These are phyloP conservation scores for Fomitopsis pinicola DNA, from an alignment of 1,284 basidiomycete species.

Conservation along the genomic window DNA sequence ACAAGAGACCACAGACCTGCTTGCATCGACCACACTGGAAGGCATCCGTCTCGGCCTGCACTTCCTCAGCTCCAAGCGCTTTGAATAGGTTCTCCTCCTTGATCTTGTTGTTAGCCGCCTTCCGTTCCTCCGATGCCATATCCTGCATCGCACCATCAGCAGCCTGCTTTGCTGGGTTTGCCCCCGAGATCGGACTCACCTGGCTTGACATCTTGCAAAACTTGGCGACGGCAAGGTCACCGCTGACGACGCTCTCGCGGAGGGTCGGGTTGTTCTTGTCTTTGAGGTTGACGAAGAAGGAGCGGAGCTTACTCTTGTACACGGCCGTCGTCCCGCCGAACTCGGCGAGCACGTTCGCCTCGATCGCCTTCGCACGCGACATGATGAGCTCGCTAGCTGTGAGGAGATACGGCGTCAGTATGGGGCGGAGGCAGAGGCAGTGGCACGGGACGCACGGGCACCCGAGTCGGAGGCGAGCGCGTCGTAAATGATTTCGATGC, in stretches of 20 bases:
- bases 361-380: conserved; percentile 54
- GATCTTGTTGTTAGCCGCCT: conserved; percentile 80
- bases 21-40: conserved; percentile 97
- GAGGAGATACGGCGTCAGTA: background rate
- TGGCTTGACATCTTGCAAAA: conserved; percentile 82
- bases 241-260: conserved; percentile 81
- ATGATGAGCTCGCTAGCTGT: conserved; percentile 63
- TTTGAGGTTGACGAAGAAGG: conserved; percentile 90
- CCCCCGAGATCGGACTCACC: conserved; percentile 34
- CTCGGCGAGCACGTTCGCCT: conserved; percentile 50
- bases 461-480: conserved; percentile 82
- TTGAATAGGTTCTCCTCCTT: conserved; percentile 89
- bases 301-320: conserved; percentile 84
- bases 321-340: conserved; percentile 39
- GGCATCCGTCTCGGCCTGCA: conserved; percentile 93
- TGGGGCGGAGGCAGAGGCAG: background rate
- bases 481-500: conserved; percentile 89
- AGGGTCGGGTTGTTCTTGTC: conserved; percentile 92
- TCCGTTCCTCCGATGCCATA: conserved; percentile 93
- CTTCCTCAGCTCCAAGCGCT: conserved; percentile 85
- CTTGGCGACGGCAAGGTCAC: conserved; percentile 66
- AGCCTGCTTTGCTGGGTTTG: background rate
- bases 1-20: conserved; percentile 41
- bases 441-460: conserved; percentile 62
- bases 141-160: conserved; percentile 48